These are phyloP conservation scores for Cupressus sempervirens DNA, from an alignment of 75 land plant genomes.

Conservation along the genomic window DNA sequence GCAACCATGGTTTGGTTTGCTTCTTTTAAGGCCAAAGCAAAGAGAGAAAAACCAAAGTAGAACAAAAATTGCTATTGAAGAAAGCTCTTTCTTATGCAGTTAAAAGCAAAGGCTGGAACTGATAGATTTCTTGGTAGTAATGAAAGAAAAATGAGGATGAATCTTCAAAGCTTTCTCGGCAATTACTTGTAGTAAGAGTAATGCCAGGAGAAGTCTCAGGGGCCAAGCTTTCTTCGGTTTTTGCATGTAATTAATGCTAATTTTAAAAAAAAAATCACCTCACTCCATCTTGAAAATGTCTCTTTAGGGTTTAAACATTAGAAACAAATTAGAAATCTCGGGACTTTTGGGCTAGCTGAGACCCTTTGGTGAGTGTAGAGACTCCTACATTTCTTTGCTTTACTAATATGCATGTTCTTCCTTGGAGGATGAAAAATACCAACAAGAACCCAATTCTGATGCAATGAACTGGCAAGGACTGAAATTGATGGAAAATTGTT, in stretches of 20 bases:
- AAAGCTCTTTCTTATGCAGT: slow-evolving; percentile 53
- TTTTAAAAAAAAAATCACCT: slow-evolving; percentile 28
- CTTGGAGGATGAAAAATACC: slow-evolving; percentile 47
- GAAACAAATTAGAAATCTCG: slow-evolving; percentile 65
- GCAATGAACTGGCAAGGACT: slow-evolving; percentile 38
- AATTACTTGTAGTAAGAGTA: slow-evolving; percentile 62
- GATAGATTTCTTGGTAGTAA: slow-evolving; percentile 27
- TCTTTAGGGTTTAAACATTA: slow-evolving; percentile 60
- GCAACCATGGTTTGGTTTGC: slow-evolving; percentile 31
- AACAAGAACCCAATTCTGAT: slow-evolving; percentile 63
- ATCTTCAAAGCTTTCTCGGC: background rate
- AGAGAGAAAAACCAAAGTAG: slow-evolving; percentile 35
- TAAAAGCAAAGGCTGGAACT: slow-evolving; percentile 36
- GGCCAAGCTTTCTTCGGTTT: slow-evolving; percentile 38
- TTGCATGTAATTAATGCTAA: slow-evolving; percentile 58
- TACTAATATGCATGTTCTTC: slow-evolving; percentile 51
- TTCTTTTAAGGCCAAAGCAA: slow-evolving; percentile 51
- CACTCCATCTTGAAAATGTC: slow-evolving; percentile 54
- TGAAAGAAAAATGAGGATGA: slow-evolving; percentile 20
- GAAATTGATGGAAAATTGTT: no score
- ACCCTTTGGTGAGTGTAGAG: no score
- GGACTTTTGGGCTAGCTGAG: slow-evolving; percentile 41
- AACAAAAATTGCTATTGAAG: slow-evolving; percentile 32
- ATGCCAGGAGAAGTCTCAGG: slow-evolving; percentile 62
- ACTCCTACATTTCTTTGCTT: slow-evolving; percentile 50